Evolutionary conservation across 495 filamentous ascomycete genomes (phyloP), one percentile per base, ranked within the genome.

Genomic region (Penicillium fimorum): DNA sequence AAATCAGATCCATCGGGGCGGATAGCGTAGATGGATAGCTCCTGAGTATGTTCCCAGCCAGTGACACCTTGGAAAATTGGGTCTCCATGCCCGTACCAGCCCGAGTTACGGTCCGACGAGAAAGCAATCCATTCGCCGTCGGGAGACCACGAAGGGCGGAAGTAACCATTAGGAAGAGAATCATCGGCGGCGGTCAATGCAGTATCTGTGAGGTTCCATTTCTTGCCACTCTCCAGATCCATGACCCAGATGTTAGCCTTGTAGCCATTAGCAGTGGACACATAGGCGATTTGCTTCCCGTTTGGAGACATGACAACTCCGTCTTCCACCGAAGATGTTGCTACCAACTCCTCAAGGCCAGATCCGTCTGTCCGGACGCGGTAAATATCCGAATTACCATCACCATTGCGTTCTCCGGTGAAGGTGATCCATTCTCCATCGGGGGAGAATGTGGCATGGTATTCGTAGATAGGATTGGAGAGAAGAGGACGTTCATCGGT

Each of bases 11-110:
- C 69, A 44, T 72, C 51, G 2, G 60, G 61, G 3, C 65, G 59
- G 20, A 68, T 62, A 3, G 56, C 67, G 37, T 72, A 72, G 11
- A 72, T 65, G 8, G 61, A 59, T 0, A 72, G 57, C 45, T 67
- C 64, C 41, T 72, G 69, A 4, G 67, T 72, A 49, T 68, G 65
- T 25, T 72, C 69, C 69, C 69, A 72, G 4, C 67, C 67, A 2
- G 52, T 43, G 0, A 56, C 24, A 12, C 64, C 67, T 29, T 52
- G 53, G 46, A 57, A 63, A 1, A 47, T 59, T 2, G 38, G 32
- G 17, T 59, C 50, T 20, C 65, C 64, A 22, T 72, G 69, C 0
- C 69, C 69, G n/a, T 55, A 38, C 67, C 67, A 72, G 8, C 45
- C 47, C 0, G 62, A 50, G 29, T 67, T 67, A 13, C 65, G 61